Percentiles rank a stretch among this genome's conserved stretches.
phyloP scores from a whole-genome alignment of 225 moss, liverwort and hornwort species.

The Polytrichum formosum region DNA sequence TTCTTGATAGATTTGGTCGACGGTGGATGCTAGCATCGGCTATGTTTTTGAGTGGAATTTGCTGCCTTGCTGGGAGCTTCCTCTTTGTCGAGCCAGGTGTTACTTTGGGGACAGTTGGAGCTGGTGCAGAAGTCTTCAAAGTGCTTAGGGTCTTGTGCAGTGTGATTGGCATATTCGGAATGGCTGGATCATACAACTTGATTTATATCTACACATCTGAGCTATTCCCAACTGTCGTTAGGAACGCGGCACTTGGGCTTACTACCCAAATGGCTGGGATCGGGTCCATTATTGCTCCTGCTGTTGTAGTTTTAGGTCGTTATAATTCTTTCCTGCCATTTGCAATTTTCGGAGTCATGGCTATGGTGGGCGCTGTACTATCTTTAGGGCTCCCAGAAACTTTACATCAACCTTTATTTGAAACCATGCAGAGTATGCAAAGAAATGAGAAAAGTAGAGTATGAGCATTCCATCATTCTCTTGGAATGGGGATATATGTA shows the following conservation, averaged over 20 bases:
- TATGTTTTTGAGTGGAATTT: constrained; percentile 58
- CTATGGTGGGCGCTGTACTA: constrained; percentile 37
- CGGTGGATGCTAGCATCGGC: constrained; percentile 45
- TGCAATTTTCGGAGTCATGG: constrained; percentile 54
- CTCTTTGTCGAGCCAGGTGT: constrained; percentile 18
- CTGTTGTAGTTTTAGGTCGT: constrained; percentile 48
- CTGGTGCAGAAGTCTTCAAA: constrained; percentile 1
- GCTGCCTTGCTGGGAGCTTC: constrained; percentile 69
- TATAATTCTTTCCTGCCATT: constrained; percentile 51
- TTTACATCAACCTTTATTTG: constrained; percentile 52
- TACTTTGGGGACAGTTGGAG: background rate
- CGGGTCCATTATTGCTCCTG: constrained; percentile 62
- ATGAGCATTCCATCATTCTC: no score
- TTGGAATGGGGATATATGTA: no score
- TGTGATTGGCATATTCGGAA: constrained; percentile 62
- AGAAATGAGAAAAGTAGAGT: constrained; percentile 21
- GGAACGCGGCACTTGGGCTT: constrained; percentile 75
- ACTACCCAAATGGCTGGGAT: constrained; percentile 60
- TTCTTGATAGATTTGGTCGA: constrained; percentile 58
- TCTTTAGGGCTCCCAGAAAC: constrained; percentile 69
- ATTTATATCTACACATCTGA: constrained; percentile 73
- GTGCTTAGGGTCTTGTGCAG: constrained; percentile 54
- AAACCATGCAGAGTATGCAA: constrained; percentile 68
- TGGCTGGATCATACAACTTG: constrained; percentile 71
- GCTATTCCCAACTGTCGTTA: constrained; percentile 83